Base-by-base conservation (phyloP, 306 rosid species). In the Hippophae tibetana region DNA sequence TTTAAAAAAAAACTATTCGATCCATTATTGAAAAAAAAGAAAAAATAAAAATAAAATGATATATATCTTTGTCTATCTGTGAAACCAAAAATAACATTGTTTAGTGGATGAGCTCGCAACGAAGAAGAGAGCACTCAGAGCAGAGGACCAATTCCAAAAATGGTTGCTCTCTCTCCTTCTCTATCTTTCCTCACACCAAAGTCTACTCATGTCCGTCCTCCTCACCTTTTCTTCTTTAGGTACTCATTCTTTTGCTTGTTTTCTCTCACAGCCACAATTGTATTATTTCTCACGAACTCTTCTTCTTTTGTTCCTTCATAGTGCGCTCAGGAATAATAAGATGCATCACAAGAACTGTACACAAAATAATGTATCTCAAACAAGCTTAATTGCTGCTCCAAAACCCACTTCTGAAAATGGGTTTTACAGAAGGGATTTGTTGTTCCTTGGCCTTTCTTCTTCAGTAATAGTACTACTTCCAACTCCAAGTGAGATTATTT, bases 391-490 rank as follows among this genome's bases (percentile, higher is more conserved):
- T 67, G 66, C 58, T 56, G 47, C 64, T 66, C 44, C 69, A 48
- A 72, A 79, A 64, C 77, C 89, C 78, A 69, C 62, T 73, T 70
- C 86, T 0, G 64, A 76, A 72, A 57, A 38, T 70, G 47, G 68
- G 58, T 57, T 78, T 68, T 70, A 59, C 59, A 74, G 95, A 72
- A 82, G 97, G 73, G 84, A 86, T 70, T 78, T 84, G 56, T 2
- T 82, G 65, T 76, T 89, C 10, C 69, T 75, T 66, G 86, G 87
- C 38, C 67, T 86, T 41, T 74, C 89, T 68, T 71, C 81, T 63
- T 74, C 95, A 8, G 42, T 80, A 6, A 38, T 84, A 27, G 14
- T 79, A 55, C 62, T 77, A 18, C 58, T 58, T 18, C 82, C 82
- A 46, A 60, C 82, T 38, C 67, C 80, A 58, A 81, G 95, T 86